Percentiles rank a stretch among this genome's conserved stretches.
Evolutionary conservation across 1,139 yeast genomes (phyloP).

Genomic region (Saccharomyces hybrid): DNA sequence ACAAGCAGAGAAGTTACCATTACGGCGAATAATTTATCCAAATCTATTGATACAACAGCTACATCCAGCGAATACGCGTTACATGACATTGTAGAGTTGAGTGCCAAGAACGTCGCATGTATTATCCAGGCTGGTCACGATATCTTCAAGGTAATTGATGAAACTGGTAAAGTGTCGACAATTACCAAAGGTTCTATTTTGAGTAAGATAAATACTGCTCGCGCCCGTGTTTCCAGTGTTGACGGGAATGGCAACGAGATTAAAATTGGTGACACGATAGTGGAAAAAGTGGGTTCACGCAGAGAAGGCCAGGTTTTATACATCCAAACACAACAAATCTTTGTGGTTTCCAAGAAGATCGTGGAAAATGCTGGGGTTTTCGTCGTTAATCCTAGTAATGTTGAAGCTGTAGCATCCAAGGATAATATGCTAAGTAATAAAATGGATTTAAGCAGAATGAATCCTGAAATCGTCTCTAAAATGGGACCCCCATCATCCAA

Average conservation of each 20-base stretch:
- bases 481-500: slow-evolving; percentile 47
- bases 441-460: slow-evolving; percentile 67
- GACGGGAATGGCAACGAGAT: slow-evolving; percentile 81
- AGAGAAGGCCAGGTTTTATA: slow-evolving; percentile 86
- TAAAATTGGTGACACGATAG: slow-evolving; percentile 84
- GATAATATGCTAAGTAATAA: slow-evolving; percentile 34
- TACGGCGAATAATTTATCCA: slow-evolving; percentile 79
- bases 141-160: slow-evolving; percentile 72
- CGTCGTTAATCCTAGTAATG: slow-evolving; percentile 67
- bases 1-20: slow-evolving; percentile 83
- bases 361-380: slow-evolving; percentile 88
- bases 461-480: slow-evolving; percentile 56
- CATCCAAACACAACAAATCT: slow-evolving; percentile 70
- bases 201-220: slow-evolving; percentile 55
- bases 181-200: slow-evolving; percentile 76
- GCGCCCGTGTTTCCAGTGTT: slow-evolving; percentile 74
- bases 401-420: slow-evolving; percentile 78
- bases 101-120: slow-evolving; percentile 82
- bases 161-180: slow-evolving; percentile 69
- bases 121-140: slow-evolving; percentile 86
- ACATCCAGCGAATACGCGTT: slow-evolving; percentile 70
- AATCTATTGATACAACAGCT: slow-evolving; percentile 66
- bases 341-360: slow-evolving; percentile 71
- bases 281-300: slow-evolving; percentile 69
- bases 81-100: slow-evolving; percentile 84